These are phyloP conservation scores for Beta corolliflora DNA, from an alignment of 179 eudicot genomes.

Conservation along the genomic window DNA sequence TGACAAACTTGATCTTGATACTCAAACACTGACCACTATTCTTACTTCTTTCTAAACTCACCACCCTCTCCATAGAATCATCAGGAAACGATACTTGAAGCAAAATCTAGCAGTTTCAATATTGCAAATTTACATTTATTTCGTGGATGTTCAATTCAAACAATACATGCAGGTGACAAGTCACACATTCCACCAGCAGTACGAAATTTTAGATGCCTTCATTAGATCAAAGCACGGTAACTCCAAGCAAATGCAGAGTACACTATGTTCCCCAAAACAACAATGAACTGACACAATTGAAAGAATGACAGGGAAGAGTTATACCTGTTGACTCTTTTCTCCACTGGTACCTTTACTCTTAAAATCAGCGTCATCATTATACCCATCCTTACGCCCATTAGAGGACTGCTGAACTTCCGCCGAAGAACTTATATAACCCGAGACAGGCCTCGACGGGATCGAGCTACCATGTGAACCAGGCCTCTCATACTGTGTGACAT, in stretches of 20 bases:
- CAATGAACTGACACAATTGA: background rate
- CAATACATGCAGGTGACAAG: background rate
- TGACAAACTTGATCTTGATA: background rate
- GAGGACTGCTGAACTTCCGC: conserved; percentile 58
- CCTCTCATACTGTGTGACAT: conserved; percentile 88
- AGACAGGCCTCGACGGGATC: conserved; percentile 35
- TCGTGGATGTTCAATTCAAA: background rate
- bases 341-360: conserved; percentile 41
- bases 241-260: background rate
- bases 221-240: background rate
- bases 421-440: conserved; percentile 54
- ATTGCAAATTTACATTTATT: background rate
- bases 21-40: background rate
- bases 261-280: background rate
- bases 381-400: conserved; percentile 40
- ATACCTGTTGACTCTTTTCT: conserved; percentile 57
- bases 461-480: conserved; percentile 47
- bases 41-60: no score
- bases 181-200: background rate
- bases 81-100: background rate
- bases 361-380: conserved; percentile 44
- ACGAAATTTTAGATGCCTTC: background rate
- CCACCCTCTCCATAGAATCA: no score
- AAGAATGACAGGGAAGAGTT: background rate
- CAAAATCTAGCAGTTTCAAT: background rate